Evolutionary conservation across 306 rosid genomes (phyloP), one percentile per base, ranked within the genome.

Genomic region (Cicer yamashitae): DNA sequence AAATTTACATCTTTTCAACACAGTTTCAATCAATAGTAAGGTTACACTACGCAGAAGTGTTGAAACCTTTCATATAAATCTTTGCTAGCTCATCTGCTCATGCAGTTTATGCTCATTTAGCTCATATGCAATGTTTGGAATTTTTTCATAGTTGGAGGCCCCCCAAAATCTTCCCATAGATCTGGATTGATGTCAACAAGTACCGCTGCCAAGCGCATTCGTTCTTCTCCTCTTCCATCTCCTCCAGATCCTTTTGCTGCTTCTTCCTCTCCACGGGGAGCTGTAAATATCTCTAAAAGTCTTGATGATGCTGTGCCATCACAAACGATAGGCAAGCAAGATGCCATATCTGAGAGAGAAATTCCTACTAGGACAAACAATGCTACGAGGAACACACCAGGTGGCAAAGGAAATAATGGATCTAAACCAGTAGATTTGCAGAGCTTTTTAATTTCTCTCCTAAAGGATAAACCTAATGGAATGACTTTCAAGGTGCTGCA

Each of bases 391-490:
- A 89, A 89, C 82, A 75, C 80, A 51, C 71, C 56, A n/a, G 92
- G 86, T 9, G 83, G 78, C 79, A 93, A 90, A 83, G 88, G 88
- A 75, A 88, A 79, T 67, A 48, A 22, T 76, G 88, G 83, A 81
- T 85, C 86, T 74, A 94, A 86, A 58, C 86, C 88, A 34, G 61
- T 40, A 69, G 97, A 94, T 83, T 84, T 94, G 88, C 89, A 86
- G 85, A 84, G 85, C 85, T 73, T 85, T 82, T 56, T 91, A 77
- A 74, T 84, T 76, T 78, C 90, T 82, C 83, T 94, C 78, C 91
- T 91, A 67, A 78, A 40, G 86, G 96, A 90, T 79, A 94, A 94
- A 64, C 92, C 98, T 56, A 83, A 74, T 76, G 98, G 98, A 82
- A 90, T 91, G 96, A 88, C 88, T 70, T 40, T 79, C 64, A 89